Evolutionary conservation across 331 rosid species (phyloP).

Genomic region (Stylosanthes scabra): DNA sequence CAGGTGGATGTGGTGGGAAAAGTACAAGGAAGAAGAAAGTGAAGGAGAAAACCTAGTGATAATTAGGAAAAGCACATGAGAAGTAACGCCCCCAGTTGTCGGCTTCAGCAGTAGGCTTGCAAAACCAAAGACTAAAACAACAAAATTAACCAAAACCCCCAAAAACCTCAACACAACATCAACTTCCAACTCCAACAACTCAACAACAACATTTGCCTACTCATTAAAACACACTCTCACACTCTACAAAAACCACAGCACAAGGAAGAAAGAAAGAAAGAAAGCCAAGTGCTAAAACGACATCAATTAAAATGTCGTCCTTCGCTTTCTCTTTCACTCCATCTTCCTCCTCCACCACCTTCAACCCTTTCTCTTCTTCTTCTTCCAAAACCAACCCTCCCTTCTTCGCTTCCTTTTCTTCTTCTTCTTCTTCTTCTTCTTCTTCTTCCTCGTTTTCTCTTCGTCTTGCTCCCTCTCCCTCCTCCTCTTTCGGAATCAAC

Average conservation of each 20-base stretch:
- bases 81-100: constrained; percentile 23
- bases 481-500: constrained; percentile 32
- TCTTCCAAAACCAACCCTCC: constrained; percentile 40
- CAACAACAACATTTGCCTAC: neutral
- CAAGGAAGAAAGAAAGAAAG: too few relatives aligned
- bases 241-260: neutral
- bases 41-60: too few relatives aligned
- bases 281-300: neutral
- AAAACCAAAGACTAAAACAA: neutral
- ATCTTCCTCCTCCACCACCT: constrained; percentile 21
- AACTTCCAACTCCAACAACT: too few relatives aligned
- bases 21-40: too few relatives aligned
- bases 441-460: constrained; percentile 37
- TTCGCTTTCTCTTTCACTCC: constrained; percentile 61
- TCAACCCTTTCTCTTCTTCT: constrained; percentile 17
- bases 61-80: neutral
- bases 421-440: constrained; percentile 36
- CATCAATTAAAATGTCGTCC: constrained; percentile 62
- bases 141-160: neutral
- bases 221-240: neutral
- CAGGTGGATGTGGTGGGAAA: too few relatives aligned
- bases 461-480: constrained; percentile 39
- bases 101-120: neutral
- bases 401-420: constrained; percentile 26
- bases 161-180: neutral